phyloP scores from a whole-genome alignment of 2,329 filamentous ascomycete genomes.

The Calonectria naviculata region DNA sequence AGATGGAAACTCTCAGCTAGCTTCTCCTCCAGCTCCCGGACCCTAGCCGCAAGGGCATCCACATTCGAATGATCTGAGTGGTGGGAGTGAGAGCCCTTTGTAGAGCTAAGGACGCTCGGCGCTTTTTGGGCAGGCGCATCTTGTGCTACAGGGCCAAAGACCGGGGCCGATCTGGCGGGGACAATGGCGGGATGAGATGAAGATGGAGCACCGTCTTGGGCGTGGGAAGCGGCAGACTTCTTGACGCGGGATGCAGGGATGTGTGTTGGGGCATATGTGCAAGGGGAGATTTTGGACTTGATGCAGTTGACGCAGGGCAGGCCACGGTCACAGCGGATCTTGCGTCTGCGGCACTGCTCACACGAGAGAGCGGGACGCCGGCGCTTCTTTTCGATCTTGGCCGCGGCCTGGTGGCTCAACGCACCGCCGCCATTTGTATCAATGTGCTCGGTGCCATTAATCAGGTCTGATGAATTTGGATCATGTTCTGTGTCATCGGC shows the following conservation, averaged over 20 bases:
- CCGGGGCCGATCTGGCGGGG: slow-evolving; percentile 33
- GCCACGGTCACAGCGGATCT: slow-evolving; percentile 71
- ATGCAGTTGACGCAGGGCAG: slow-evolving; percentile 69
- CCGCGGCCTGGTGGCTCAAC: neutral
- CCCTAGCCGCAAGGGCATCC: slow-evolving; percentile 49
- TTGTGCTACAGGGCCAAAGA: slow-evolving; percentile 3
- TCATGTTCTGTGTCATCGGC: neutral
- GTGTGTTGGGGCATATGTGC: slow-evolving; percentile 60
- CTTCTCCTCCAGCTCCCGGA: slow-evolving; percentile 57
- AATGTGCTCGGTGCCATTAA: neutral
- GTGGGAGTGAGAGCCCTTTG: slow-evolving; percentile 38
- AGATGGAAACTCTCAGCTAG: slow-evolving; percentile 45
- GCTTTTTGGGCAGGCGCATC: slow-evolving; percentile 13
- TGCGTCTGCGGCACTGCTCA: slow-evolving; percentile 67
- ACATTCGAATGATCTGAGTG: slow-evolving; percentile 40
- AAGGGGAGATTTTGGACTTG: slow-evolving; percentile 65
- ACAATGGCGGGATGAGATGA: slow-evolving; percentile 24
- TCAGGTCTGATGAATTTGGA: neutral
- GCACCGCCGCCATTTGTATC: neutral
- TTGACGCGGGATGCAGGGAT: slow-evolving; percentile 42
- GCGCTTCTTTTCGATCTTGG: slow-evolving; percentile 48
- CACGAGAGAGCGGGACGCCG: slow-evolving; percentile 61
- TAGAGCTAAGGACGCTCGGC: slow-evolving; percentile 41
- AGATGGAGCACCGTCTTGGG: slow-evolving; percentile 3
- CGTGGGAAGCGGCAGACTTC: slow-evolving; percentile 22